Evolutionary conservation across 2,329 filamentous ascomycete species (phyloP), one percentile per base, ranked within the genome.

Genomic region (Chaetomiaceae sp.): DNA sequence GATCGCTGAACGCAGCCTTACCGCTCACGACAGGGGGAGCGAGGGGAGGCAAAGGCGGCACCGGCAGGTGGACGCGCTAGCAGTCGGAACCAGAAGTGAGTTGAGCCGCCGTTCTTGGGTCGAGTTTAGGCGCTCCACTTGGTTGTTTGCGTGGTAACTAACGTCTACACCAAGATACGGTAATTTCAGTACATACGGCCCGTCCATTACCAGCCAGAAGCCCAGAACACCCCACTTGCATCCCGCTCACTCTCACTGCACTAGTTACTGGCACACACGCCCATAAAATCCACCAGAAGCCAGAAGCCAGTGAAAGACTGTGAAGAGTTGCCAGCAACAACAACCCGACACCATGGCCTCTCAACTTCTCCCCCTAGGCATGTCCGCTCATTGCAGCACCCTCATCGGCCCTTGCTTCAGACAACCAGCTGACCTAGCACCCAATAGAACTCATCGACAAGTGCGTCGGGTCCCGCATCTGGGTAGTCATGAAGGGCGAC

Each of bases 401-500:
- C n/a, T n/a, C n/a, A n/a, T n/a, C n/a, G n/a, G n/a, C n/a, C n/a
- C n/a, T n/a, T n/a, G n/a, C n/a, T n/a, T n/a, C n/a, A n/a, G n/a
- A n/a, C n/a, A 43, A 30, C 34, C 27, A 10, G 3, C 11, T n/a
- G 14, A 34, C 38, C 18, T n/a, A 10, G 18, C 14, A 40, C 18
- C 13, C 36, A 27, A 59, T 66, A 96, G 94, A 99, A 74, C 84
- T 99, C 68, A 97, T 99, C 71, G 94, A 99, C 77, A 96, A 96
- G 74, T 99, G 94, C 69, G 91, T 99, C 61, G 94, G 94, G 57
- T 97, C 91, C 50, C 87, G 87, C 65, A 97, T 99, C 71, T 96
- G 92, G 91, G 91, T 99, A 59, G 84, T 99, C 65, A 99, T 99
- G 94, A 99, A 99, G 75, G 90, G 91, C 61, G 94, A 97, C 69